A percentile compares a stretch with the other conserved stretches of the same genome.
Evolutionary conservation across 2,329 filamentous ascomycete genomes (phyloP).

Genomic region (Grosmannia clavigera): DNA sequence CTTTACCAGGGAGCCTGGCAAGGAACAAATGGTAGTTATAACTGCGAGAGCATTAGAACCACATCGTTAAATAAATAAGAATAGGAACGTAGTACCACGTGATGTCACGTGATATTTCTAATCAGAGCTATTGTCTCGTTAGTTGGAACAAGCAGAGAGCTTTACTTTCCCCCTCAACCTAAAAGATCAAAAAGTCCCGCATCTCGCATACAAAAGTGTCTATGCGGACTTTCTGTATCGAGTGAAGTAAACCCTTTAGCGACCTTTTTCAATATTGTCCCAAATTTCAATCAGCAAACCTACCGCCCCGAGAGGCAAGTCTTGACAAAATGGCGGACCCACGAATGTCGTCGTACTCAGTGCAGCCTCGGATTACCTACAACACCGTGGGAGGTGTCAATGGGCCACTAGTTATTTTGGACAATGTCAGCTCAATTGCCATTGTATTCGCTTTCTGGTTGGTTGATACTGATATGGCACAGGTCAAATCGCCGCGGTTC

Average conservation of each 20-base stretch:
- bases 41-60: background rate
- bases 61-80: background rate
- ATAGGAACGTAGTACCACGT: background rate
- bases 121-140: background rate
- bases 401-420: conserved; percentile 91
- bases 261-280: background rate
- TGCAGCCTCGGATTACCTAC: conserved; percentile 63
- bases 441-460: background rate
- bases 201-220: background rate
- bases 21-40: background rate
- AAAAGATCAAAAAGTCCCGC: conserved; percentile 6
- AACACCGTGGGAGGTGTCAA: conserved; percentile 98
- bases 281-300: background rate
- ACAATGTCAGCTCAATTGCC: conserved; percentile 55
- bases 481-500: conserved; percentile 96
- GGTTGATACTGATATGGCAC: conserved; percentile 14
- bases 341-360: conserved; percentile 46
- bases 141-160: conserved; percentile 2
- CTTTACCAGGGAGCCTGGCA: background rate
- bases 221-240: background rate
- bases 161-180: conserved; percentile 2
- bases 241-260: background rate
- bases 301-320: background rate
- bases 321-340: conserved; percentile 35
- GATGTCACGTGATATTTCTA: background rate